phyloP scores from a whole-genome alignment of 2,329 filamentous ascomycete species.

The Aspergillus caelatus region DNA sequence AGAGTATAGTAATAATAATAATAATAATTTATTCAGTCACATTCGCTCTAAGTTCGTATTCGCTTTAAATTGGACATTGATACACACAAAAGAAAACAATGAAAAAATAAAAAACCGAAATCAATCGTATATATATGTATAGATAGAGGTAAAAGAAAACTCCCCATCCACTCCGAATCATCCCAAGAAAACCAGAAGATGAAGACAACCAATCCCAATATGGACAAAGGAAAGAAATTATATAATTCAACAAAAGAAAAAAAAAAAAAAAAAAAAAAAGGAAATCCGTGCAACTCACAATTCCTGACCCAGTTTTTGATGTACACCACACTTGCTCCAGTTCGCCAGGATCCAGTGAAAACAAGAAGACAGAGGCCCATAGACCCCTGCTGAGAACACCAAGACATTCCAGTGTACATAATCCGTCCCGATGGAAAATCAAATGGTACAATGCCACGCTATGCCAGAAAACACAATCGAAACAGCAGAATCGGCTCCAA shows the following conservation, averaged over 20 bases:
- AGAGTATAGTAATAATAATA: not conserved
- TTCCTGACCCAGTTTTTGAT: conserved; percentile 10
- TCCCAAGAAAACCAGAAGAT: conserved; percentile 12
- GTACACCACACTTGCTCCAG: conserved; percentile 13
- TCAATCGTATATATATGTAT: conserved; percentile 21
- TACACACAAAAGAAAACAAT: conserved; percentile 4
- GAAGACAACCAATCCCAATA: conserved; percentile 3
- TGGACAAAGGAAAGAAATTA: not conserved
- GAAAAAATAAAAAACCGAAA: conserved; percentile 16
- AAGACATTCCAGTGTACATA: not conserved
- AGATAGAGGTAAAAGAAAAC: conserved; percentile 8
- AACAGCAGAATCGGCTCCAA: conserved; percentile 14
- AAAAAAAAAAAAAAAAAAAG: not conserved
- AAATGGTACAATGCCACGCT: conserved; percentile 34
- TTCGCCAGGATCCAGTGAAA: conserved; percentile 13
- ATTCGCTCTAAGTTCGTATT: not conserved
- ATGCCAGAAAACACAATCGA: conserved; percentile 26
- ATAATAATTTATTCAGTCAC: not conserved
- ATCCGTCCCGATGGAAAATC: conserved; percentile 14
- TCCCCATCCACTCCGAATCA: conserved; percentile 11
- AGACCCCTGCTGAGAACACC: not conserved
- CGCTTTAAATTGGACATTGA: conserved; percentile 3
- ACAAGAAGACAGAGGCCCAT: conserved; percentile 8
- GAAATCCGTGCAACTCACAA: conserved; percentile 13
- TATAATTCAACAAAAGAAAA: not conserved